These are phyloP conservation scores for Isatis tinctoria DNA, from an alignment of 345 rosid species.

Conservation along the genomic window DNA sequence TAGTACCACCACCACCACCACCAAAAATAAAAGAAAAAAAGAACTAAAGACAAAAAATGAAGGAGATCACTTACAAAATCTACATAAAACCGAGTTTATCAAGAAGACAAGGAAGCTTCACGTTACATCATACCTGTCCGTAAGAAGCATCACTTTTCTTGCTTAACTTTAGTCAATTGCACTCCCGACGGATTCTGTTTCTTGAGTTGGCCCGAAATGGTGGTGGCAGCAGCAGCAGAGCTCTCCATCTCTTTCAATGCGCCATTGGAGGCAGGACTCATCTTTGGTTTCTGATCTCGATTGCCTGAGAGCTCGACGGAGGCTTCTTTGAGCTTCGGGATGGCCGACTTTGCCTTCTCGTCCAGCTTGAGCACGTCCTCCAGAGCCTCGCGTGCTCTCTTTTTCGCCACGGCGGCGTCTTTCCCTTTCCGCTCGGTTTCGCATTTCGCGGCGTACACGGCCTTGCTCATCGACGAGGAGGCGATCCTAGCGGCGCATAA, in stretches of 20 bases:
- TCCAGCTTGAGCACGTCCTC: slow-evolving; percentile 36
- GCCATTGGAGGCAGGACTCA: slow-evolving; percentile 12
- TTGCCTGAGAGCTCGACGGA: slow-evolving; percentile 5
- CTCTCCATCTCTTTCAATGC: slow-evolving; percentile 11
- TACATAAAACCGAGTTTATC: background rate
- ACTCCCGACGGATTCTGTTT: background rate
- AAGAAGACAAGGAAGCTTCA: background rate
- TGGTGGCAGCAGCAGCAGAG: background rate
- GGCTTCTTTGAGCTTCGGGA: slow-evolving; percentile 13
- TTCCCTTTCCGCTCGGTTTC: slow-evolving; percentile 55
- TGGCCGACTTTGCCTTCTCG: background rate
- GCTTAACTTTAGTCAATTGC: slow-evolving; percentile 19
- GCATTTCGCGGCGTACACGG: slow-evolving; percentile 29
- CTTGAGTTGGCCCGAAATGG: background rate
- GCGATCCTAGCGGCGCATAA: slow-evolving; percentile 66
- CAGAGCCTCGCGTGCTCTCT: slow-evolving; percentile 68
- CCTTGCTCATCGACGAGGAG: slow-evolving; percentile 49
- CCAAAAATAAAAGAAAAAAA: background rate
- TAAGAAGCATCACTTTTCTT: slow-evolving; percentile 5
- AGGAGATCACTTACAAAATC: slow-evolving; percentile 4
- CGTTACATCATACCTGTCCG: background rate
- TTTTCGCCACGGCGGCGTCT: slow-evolving; percentile 60
- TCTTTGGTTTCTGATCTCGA: slow-evolving; percentile 19
- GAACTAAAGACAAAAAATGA: background rate
- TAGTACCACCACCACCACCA: too few species aligned